Base-by-base conservation (phyloP, 371 early-diverging fungal genomes). In the Syncephalastrum monosporum region DNA sequence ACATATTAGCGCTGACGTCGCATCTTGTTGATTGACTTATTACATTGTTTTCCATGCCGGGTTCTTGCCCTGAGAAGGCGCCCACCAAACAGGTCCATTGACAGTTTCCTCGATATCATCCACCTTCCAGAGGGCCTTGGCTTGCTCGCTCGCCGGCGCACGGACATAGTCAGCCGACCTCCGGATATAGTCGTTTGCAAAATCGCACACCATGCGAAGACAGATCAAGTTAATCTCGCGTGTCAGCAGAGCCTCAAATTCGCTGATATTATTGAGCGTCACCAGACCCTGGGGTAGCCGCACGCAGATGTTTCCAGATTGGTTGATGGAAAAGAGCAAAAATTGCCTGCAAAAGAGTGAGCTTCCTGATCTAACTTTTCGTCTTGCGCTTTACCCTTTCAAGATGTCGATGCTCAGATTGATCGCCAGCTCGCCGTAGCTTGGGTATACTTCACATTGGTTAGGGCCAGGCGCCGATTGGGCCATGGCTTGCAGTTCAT, bases 51-150 rank as follows among this genome's bases (percentile, higher is more conserved):
- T 57, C 72, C 75, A 72, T 17, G 48, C 44, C 7, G 47, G 24
- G 5, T 54, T 23, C n/a, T 55, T 53, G 15, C 12, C 8, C 27
- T 29, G 44, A 21, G 47, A 51, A 21, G 43, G 15, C 10, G 61
- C 53, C 67, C 70, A 72, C 57, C 61, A 64, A 7, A 79, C 25
- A 14, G 69, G 68, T 0, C 80, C 76, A 59, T 71, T 65, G 33
- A 75, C 61, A 6, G 64, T 67, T 50, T 79, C 80, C 56, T 79
- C 80, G 13, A 79, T 71, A 43, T 72, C 69, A 56, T 79, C 71
- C 21, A 79, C 67, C 27, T 74, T 70, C 80, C 80, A 79, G 21
- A 70, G 44, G 14, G 61, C 64, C 24, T 59, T 61, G 7, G 51
- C 55, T 41, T 71, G 64, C 15, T 70, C 67, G 29, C 64, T 72